phyloP scores from a whole-genome alignment of 2,329 filamentous ascomycete species.

The Chaetomiaceae sp. region DNA sequence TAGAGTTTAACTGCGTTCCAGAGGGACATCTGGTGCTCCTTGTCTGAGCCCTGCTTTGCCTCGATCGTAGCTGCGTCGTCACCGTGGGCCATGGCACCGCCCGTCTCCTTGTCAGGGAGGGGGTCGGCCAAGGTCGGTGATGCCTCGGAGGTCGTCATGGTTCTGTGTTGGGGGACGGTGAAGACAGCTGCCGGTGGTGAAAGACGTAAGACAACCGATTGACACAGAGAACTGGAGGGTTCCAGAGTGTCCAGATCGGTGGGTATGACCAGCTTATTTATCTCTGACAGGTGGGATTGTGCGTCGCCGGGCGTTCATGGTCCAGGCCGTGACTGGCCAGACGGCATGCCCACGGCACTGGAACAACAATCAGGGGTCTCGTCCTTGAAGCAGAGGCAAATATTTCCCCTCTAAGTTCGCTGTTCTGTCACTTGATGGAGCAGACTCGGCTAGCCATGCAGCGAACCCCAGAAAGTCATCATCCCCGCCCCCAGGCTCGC shows the following conservation, averaged over 20 bases:
- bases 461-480: not conserved
- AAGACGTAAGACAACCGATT: not conserved
- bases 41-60: conserved; percentile 38
- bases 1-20: conserved; percentile 39
- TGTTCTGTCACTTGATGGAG: not conserved
- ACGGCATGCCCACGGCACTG: not conserved
- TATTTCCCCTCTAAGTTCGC: not conserved
- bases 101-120: not conserved
- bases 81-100: not conserved
- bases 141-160: not conserved
- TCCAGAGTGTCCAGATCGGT: not conserved
- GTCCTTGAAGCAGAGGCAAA: not conserved
- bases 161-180: not conserved
- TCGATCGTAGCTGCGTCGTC: conserved; percentile 28
- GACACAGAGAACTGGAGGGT: not conserved
- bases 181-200: not conserved
- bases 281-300: not conserved
- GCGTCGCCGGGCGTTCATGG: not conserved
- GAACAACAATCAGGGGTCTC: not conserved
- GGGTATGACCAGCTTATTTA: not conserved
- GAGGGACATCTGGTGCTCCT: conserved; percentile 41
- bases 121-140: not conserved
- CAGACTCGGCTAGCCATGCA: not conserved
- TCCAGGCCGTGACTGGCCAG: not conserved
- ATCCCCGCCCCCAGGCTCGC: not conserved